Percentiles rank a stretch among this genome's conserved stretches.
Evolutionary conservation across 2,329 filamentous ascomycete genomes (phyloP).

Genomic region (Aspergillus novofumigatus): DNA sequence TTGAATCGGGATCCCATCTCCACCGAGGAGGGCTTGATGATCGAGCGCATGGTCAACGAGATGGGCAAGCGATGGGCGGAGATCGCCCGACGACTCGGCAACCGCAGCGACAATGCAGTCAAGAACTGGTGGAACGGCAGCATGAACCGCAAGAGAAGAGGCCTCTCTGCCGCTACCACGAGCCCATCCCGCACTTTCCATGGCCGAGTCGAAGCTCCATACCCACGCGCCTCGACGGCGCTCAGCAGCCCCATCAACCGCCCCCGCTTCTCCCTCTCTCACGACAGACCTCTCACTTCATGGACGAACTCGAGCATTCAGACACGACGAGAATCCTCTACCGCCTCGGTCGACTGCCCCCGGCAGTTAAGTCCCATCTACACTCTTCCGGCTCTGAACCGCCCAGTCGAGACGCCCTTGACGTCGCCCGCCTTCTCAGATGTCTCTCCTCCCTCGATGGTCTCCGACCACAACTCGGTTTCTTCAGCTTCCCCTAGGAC

Average conservation of each 20-base stretch:
- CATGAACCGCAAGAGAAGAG: slow-evolving; percentile 70
- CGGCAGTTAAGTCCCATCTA: slow-evolving; percentile 37
- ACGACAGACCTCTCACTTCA: slow-evolving; percentile 18
- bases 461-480: slow-evolving; percentile 65
- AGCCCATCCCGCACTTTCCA: slow-evolving; percentile 34
- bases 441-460: slow-evolving; percentile 63
- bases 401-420: slow-evolving; percentile 52
- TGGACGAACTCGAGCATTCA: slow-evolving; percentile 16
- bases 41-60: slow-evolving; percentile 70
- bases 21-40: slow-evolving; percentile 64
- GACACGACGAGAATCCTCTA: slow-evolving; percentile 23
- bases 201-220: slow-evolving; percentile 39
- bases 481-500: slow-evolving; percentile 57
- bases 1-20: slow-evolving; percentile 72
- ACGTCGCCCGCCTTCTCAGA: slow-evolving; percentile 63
- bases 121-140: slow-evolving; percentile 99
- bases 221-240: slow-evolving; percentile 28
- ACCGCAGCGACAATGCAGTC: slow-evolving; percentile 88
- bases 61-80: slow-evolving; percentile 91
- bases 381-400: slow-evolving; percentile 35
- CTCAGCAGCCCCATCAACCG: slow-evolving; percentile 24
- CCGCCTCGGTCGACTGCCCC: slow-evolving; percentile 16
- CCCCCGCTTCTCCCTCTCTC: slow-evolving; percentile 24
- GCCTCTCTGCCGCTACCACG: slow-evolving; percentile 34
- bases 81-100: slow-evolving; percentile 75